A percentile compares a stretch with the other conserved stretches of the same genome.
phyloP scores from a whole-genome alignment of 805 yeast genomes.

The Priceomyces fermenticarens region DNA sequence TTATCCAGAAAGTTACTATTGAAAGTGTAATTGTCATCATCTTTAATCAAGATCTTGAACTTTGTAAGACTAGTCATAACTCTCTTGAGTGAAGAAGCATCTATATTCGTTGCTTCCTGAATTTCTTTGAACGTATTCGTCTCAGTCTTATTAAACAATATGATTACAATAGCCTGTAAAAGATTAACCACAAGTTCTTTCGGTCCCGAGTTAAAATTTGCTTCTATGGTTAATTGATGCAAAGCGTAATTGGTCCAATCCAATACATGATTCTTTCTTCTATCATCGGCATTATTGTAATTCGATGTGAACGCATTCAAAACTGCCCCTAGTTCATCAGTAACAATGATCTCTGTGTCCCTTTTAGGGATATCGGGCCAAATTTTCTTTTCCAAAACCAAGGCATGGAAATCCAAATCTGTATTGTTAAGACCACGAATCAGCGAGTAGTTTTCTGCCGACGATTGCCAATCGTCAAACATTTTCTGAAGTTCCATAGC shows the following conservation, averaged over 20 bases:
- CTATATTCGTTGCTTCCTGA: conserved; percentile 27
- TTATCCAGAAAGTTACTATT: conserved; percentile 28
- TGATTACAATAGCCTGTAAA: conserved; percentile 42
- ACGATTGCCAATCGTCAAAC: conserved; percentile 30
- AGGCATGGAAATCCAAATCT: conserved; percentile 24
- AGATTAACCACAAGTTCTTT: conserved; percentile 38
- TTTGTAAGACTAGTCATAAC: conserved; percentile 29
- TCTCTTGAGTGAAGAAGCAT: conserved; percentile 23
- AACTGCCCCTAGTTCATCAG: conserved; percentile 14
- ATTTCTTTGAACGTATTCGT: conserved; percentile 19
- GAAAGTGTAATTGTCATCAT: conserved; percentile 9
- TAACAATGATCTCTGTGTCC: conserved; percentile 20
- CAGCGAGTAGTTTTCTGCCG: conserved; percentile 15
- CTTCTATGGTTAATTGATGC: conserved; percentile 36
- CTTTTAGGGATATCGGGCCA: conserved; percentile 41
- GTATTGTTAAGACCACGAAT: conserved; percentile 1
- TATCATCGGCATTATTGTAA: conserved; percentile 19
- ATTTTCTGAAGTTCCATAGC: conserved; percentile 24
- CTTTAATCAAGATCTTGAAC: conserved; percentile 23
- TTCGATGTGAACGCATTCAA: conserved; percentile 19
- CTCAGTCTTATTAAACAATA: conserved; percentile 33
- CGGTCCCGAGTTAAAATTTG: conserved; percentile 25
- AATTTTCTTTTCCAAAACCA: conserved; percentile 30
- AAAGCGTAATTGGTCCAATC: conserved; percentile 43
- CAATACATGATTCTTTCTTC: conserved; percentile 22